Conservation (phyloP, 2,329 filamentous ascomycete genomes). For the Tricladium varicosporioides region DNA sequence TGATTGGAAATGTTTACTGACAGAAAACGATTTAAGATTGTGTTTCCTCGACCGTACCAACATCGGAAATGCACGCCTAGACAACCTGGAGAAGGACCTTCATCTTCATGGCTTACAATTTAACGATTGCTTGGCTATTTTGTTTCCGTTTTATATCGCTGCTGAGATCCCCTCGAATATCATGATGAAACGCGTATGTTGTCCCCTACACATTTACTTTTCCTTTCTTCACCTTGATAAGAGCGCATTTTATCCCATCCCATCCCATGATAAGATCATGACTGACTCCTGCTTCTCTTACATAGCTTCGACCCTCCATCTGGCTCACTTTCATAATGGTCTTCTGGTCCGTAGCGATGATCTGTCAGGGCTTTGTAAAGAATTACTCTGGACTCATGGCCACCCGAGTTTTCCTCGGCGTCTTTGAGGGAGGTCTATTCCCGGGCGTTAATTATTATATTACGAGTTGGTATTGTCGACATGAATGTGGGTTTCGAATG, state of each 20-base stretch:
- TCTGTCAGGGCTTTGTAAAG: constrained; percentile 20
- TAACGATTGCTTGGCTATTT: constrained; percentile 28
- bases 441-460: constrained; percentile 43
- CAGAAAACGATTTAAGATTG: constrained; percentile 9
- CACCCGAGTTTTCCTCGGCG: constrained; percentile 19
- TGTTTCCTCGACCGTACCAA: constrained; percentile 23
- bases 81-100: constrained; percentile 28
- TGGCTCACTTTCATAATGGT: constrained; percentile 61
- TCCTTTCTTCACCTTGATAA: no score
- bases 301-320: constrained; percentile 44
- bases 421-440: constrained; percentile 23
- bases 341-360: constrained; percentile 39
- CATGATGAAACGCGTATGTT: constrained; percentile 46
- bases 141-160: constrained; percentile 21
- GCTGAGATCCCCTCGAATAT: constrained; percentile 54
- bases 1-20: no score
- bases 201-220: no score
- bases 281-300: no score
- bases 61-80: constrained; percentile 24
- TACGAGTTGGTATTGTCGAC: constrained; percentile 54
- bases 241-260: no score
- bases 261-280: no score
- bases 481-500: constrained; percentile 59
- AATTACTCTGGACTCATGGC: constrained; percentile 18
- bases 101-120: constrained; percentile 36